phyloP scores from a whole-genome alignment of 768 basidiomycete species.

The Lyophyllum shimeji region DNA sequence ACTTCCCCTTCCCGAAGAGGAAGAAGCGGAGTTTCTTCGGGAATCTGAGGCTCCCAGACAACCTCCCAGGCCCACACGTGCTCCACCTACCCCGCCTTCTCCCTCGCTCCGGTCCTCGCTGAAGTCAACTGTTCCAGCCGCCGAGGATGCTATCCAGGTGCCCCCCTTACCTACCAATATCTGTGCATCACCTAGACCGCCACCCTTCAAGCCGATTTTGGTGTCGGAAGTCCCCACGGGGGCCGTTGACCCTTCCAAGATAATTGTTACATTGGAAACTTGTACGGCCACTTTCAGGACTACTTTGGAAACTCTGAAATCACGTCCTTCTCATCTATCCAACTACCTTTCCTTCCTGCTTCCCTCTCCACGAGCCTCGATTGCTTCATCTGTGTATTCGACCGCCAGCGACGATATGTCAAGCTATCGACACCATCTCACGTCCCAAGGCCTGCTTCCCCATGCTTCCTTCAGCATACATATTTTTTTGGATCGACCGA shows the following conservation, averaged over 20 bases:
- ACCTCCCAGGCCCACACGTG: constrained; percentile 33
- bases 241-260: constrained; percentile 53
- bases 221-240: constrained; percentile 54
- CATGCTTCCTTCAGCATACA: constrained; percentile 53
- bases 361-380: constrained; percentile 35
- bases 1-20: constrained; percentile 39
- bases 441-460: constrained; percentile 54
- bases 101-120: constrained; percentile 38
- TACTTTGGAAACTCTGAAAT: constrained; percentile 63
- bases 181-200: constrained; percentile 40
- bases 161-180: constrained; percentile 50
- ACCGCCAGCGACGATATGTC: constrained; percentile 51
- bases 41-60: constrained; percentile 28
- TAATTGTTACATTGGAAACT: constrained; percentile 75
- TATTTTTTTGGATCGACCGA: constrained; percentile 78
- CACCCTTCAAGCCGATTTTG: constrained; percentile 67
- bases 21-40: constrained; percentile 28
- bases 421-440: constrained; percentile 62
- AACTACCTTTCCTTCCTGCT: constrained; percentile 52
- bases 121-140: constrained; percentile 31
- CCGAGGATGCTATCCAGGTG: constrained; percentile 43
- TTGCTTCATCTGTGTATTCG: constrained; percentile 57
- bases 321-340: constrained; percentile 67
- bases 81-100: constrained; percentile 18
- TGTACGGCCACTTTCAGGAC: constrained; percentile 66